Conservation (phyloP, 176 grass and related monocot species). For the barley (Hordeum vulgare) region MorexV3_pseudomolecules_assembly NC_058518.1:25742809-25743308, state of each 20-base stretch:
- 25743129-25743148: not conserved
- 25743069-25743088: no score
- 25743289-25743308: no score
- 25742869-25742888: not conserved
- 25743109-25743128: not conserved
- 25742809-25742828: conserved; percentile 58
- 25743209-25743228: not conserved
- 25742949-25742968: not conserved
- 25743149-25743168: no score
- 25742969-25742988: not conserved
- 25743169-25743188: not conserved
- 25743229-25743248: no score
- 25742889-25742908: not conserved
- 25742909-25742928: not conserved
- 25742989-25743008: not conserved
- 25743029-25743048: no score
- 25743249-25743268: no score
- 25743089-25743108: not conserved
- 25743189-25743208: not conserved
- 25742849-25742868: not conserved
- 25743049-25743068: no score
- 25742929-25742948: not conserved
- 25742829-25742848: not conserved
- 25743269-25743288: no score
- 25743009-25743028: no score